Evolutionary conservation across 2,329 filamentous ascomycete species (phyloP).

Genomic region (Penicillium sp.): DNA sequence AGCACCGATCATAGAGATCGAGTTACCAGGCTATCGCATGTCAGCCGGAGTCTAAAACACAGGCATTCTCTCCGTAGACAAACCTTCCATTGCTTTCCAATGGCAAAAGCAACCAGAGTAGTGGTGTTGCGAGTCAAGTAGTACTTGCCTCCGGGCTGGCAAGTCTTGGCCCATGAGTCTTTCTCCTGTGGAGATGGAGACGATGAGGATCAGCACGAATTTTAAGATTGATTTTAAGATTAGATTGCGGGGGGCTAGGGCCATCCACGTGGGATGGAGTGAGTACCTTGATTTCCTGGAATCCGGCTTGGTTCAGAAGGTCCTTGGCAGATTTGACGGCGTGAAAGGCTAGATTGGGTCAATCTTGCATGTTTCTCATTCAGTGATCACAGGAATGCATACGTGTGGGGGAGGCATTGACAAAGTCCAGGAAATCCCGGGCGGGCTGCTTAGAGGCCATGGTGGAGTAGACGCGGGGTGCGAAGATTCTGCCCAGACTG

Average conservation of each 20-base stretch:
- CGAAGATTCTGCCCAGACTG: slow-evolving; percentile 13
- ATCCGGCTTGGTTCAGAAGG: slow-evolving; percentile 80
- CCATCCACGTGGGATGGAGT: not conserved
- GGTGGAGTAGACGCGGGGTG: slow-evolving; percentile 22
- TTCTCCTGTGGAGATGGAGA: slow-evolving; percentile 63
- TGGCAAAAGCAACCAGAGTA: slow-evolving; percentile 88
- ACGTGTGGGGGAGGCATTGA: slow-evolving; percentile 95
- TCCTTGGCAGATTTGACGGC: slow-evolving; percentile 79
- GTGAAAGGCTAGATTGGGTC: slow-evolving; percentile 74
- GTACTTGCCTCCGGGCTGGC: slow-evolving; percentile 90
- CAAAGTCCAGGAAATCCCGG: slow-evolving; percentile 86
- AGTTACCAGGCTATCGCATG: slow-evolving; percentile 70
- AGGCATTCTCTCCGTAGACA: not conserved
- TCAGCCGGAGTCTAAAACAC: not conserved
- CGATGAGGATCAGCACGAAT: slow-evolving; percentile 1
- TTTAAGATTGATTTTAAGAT: not conserved
- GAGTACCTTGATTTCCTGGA: slow-evolving; percentile 74
- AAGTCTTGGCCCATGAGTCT: slow-evolving; percentile 79
- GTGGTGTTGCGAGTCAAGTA: slow-evolving; percentile 93
- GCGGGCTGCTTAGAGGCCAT: slow-evolving; percentile 55
- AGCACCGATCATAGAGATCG: slow-evolving; percentile 88
- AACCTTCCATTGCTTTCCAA: slow-evolving; percentile 83
- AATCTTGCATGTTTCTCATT: slow-evolving; percentile 1
- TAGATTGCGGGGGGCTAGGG: not conserved
- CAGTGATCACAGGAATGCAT: slow-evolving; percentile 37